A percentile compares a stretch with the other conserved stretches of the same genome.
These are phyloP conservation scores for Golubevia pallescens DNA, from an alignment of 1,284 basidiomycete species.

Conservation along the genomic window DNA sequence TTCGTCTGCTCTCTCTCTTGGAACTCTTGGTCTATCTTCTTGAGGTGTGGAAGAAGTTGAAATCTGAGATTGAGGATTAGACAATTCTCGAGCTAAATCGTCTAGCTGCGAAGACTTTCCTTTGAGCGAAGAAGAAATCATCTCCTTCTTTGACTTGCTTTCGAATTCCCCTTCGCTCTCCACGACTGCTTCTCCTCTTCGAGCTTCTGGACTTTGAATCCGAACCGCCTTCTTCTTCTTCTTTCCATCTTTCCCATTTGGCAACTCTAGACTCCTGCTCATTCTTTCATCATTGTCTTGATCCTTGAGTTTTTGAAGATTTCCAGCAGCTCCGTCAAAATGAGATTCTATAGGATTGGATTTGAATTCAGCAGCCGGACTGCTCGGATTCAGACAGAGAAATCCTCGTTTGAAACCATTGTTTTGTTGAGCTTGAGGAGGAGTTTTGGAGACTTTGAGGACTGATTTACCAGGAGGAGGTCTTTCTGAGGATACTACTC, in stretches of 20 bases:
- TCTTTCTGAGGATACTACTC: conserved; percentile 24
- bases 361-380: conserved; percentile 34
- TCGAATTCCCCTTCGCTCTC: conserved; percentile 12
- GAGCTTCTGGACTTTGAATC: conserved; percentile 10
- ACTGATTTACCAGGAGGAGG: conserved; percentile 30
- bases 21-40: too few relatives aligned
- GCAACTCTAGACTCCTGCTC: conserved; percentile 2
- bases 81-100: too few relatives aligned
- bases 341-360: conserved; percentile 25
- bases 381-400: conserved; percentile 37
- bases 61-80: too few relatives aligned
- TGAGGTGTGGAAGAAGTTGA: too few relatives aligned
- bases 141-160: conserved; percentile 35
- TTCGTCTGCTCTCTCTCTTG: conserved; percentile 14
- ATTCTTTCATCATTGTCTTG: too few relatives aligned
- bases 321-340: too few relatives aligned
- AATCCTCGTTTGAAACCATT: conserved; percentile 36
- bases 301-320: too few relatives aligned
- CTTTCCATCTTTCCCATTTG: conserved; percentile 2
- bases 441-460: conserved; percentile 18
- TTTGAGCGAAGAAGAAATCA: conserved; percentile 5
- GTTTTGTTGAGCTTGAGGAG: conserved; percentile 16
- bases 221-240: conserved; percentile 7
- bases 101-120: too few relatives aligned
- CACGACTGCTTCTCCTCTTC: neutral